A percentile compares a stretch with the other conserved stretches of the same genome.
phyloP scores from a whole-genome alignment of 192 early-diverging fungal species.

The Pilobolus umbonatus region DNA sequence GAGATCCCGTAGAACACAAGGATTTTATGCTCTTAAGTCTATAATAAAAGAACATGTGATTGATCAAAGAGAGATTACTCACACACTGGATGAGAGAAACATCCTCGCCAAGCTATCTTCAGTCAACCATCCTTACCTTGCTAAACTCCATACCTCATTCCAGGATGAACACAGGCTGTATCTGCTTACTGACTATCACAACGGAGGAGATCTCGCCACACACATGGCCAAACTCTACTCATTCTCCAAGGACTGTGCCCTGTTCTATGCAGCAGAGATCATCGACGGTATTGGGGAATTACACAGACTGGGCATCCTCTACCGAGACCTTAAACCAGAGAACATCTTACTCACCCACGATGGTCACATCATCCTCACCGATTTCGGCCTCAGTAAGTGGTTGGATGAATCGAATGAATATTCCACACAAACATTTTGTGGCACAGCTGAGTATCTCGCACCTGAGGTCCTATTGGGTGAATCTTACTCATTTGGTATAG shows the following conservation, averaged over 20 bases:
- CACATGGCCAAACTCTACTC: conserved; percentile 57
- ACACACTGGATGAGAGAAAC: conserved; percentile 78
- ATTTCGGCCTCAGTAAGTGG: conserved; percentile 89
- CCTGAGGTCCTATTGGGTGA: conserved; percentile 62
- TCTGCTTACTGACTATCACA: conserved; percentile 84
- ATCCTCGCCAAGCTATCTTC: conserved; percentile 65
- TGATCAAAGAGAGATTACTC: conserved; percentile 65
- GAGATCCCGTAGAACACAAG: conserved; percentile 34
- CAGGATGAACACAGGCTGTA: conserved; percentile 82
- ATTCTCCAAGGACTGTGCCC: conserved; percentile 65
- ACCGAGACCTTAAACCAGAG: conserved; percentile 79
- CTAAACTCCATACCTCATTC: conserved; percentile 87
- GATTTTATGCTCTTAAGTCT: conserved; percentile 47
- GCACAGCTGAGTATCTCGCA: conserved; percentile 76
- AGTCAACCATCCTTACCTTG: conserved; percentile 84
- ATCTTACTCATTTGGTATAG: conserved; percentile 68
- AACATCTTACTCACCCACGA: conserved; percentile 64
- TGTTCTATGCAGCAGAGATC: conserved; percentile 88
- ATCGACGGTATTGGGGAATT: conserved; percentile 82
- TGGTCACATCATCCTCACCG: conserved; percentile 84
- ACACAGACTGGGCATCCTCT: conserved; percentile 83
- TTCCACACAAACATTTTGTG: conserved; percentile 61
- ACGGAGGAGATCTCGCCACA: conserved; percentile 88
- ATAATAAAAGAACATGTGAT: conserved; percentile 61
- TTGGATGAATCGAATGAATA: conserved; percentile 21